Base-by-base conservation (phyloP, 805 yeast genomes). In the Ogataea methylovora region DNA sequence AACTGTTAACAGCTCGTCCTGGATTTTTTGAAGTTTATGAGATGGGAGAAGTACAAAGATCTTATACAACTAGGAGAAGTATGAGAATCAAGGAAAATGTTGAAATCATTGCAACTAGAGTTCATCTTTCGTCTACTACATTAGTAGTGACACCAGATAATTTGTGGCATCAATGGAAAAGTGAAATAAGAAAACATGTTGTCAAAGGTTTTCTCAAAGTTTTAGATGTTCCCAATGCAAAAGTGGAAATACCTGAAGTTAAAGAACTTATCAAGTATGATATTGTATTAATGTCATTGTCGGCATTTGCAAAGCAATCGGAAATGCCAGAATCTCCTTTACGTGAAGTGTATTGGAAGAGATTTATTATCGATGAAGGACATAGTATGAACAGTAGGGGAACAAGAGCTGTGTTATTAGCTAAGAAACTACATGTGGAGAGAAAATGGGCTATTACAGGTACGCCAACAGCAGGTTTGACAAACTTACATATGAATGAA, bases 371-470 rank as follows among this genome's bases (percentile, higher is more conserved):
- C n/a, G 88, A 80, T 51, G 88, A 80, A 51, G 87, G 87, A 0
- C 87, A 80, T 50, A 67, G 77, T 19, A 67, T 79, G 71, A 67
- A 63, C 38, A 65, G 79, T 7, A 67, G 66, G 36, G 51, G 65
- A 2, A 65, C 83, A 0, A 60, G 71, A 32, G 65, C 73, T 0
- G 77, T 73, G 7, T 47, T 54, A 8, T 48, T 74, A 23, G 75
- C 83, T 14, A 62, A 61, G 23, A 55, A 60, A 16, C 47, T 81
- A 30, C 51, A 56, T 31, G 71, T 72, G 8, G 88, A 80, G 46
- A 62, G 85, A 33, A 65, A 72, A 39, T 80, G 88, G 88, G 76
- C 79, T 0, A 84, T 80, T 1, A 75, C 83, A 0, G 87, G 88
- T 21, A 80, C 88, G 0, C 87, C 87, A 4, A 79, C 86, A 0